These are phyloP conservation scores for Cinnamomum chago DNA, from an alignment of 164 flowering plant species.

Conservation along the genomic window DNA sequence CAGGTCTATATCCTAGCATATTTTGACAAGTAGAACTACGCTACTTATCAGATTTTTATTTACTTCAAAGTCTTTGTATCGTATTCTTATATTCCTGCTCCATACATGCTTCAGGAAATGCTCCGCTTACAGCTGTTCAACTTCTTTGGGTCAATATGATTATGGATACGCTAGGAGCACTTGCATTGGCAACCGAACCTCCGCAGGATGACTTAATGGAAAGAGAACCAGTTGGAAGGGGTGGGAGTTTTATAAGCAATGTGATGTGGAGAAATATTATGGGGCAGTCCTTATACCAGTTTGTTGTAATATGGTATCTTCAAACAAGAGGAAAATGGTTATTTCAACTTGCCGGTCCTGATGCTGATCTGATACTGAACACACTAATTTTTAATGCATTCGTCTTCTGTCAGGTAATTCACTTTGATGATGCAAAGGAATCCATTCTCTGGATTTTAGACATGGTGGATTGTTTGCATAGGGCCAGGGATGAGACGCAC, in stretches of 20 bases:
- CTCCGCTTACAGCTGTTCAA: slow-evolving; percentile 95
- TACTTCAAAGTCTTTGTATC: background rate
- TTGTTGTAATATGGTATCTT: slow-evolving; percentile 75
- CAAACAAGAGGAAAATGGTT: slow-evolving; percentile 62
- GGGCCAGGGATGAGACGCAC: too few relatives aligned
- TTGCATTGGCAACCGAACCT: slow-evolving; percentile 93
- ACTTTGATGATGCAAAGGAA: background rate
- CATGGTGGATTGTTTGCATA: background rate
- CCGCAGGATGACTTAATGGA: slow-evolving; percentile 83
- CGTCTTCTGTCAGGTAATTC: slow-evolving; percentile 86
- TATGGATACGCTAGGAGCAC: slow-evolving; percentile 97
- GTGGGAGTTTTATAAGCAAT: slow-evolving; percentile 82
- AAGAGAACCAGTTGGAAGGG: slow-evolving; percentile 82
- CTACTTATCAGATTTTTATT: background rate
- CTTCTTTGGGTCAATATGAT: slow-evolving; percentile 98
- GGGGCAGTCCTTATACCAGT: slow-evolving; percentile 86
- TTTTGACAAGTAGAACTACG: background rate
- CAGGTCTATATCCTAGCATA: slow-evolving; percentile 38
- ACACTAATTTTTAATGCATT: slow-evolving; percentile 86
- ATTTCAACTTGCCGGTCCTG: slow-evolving; percentile 60
- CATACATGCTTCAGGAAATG: slow-evolving; percentile 47
- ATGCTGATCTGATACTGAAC: slow-evolving; percentile 65
- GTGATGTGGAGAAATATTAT: slow-evolving; percentile 96
- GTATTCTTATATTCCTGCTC: background rate
- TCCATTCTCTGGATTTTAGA: background rate